Evolutionary conservation across 225 moss, liverwort and hornwort genomes (phyloP), one percentile per base, ranked within the genome.

Genomic region (Marchantia paleacea): DNA sequence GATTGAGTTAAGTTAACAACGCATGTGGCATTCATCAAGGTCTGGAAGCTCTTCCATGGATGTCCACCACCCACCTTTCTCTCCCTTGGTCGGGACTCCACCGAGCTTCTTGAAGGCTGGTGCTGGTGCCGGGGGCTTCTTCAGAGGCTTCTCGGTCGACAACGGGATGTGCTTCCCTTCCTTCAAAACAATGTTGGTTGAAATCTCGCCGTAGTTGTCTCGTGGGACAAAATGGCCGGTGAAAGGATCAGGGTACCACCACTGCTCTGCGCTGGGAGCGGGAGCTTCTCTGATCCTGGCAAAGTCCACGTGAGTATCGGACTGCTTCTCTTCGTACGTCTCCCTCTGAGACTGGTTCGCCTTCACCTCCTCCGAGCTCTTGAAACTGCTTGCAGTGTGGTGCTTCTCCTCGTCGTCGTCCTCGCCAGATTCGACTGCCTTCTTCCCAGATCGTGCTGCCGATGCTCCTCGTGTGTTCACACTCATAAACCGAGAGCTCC

Each of bases 211-310:
- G 72, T 80, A 85, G 16, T 78, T 82, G 50, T 26, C 20, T 18
- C 12, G 25, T 4, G 87, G 87, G 11, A 87, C 87, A 52, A 80
- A 87, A 28, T 81, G 80, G 10, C 87, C 87, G 3, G 80, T 85
- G 53, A 84, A 85, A 26, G 87, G 87, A 71, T 87, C 87, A 31
- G 87, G 87, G 50, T 85, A 82, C 87, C 87, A 87, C 87, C 87
- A 87, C 52, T 72, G 30, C 48, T 87, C 74, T 30, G 70, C 78
- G 68, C 77, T 84, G 6, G 82, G 68, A 30, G 57, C 0, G 50
- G 84, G 84, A 26, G 71, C 29, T 7, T 52, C 77, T 64, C 12
- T 80, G 14, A 87, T 84, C 49, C 73, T 72, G 7, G 74, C 62
- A 49, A 87, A 87, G 55, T 87, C 87, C 6, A 81, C 84, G 3